Base-by-base conservation (phyloP, 2,329 filamentous ascomycete species). In the Gnomoniopsis sp. region DNA sequence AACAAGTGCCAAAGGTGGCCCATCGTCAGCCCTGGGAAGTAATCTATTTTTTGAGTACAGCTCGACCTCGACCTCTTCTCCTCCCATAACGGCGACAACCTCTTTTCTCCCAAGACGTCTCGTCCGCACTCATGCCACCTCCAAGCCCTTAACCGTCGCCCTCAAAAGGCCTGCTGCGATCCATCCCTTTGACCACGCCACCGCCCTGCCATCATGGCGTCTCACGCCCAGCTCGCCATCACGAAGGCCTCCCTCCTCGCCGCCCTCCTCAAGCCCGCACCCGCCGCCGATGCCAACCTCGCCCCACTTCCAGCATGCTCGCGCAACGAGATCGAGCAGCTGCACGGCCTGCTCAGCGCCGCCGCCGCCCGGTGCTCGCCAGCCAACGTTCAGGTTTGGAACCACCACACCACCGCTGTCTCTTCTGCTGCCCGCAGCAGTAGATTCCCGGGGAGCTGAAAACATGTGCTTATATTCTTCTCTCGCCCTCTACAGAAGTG, bases 341-440 rank as follows among this genome's bases (percentile, higher is more conserved):
- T 93, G 72, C 84, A 91, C 72, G 71, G 76, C 63, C 78, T 86
- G 60, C 79, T 95, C 68, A 82, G 87, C 72, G 76, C 80, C 70
- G 82, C 83, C 67, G 76, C 90, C 70, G 75, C 81, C 75, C 83
- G 86, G 77, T 93, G 90, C 83, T 90, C 89, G 69, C 82, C 86
- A 70, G 76, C 80, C 79, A 92, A 93, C 79, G 88, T 95, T 81
- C 90, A 95, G 90, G 90, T 95, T 90, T 91, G 88, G 80, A 71
- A 73, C 73, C 74, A 59, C 57, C 55, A 56, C 58, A 60, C 61
- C 58, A 60, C 61, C 59, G 50, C 64, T 64, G 59, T 61, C 63
- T 65, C 56, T 54, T 63, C 47, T 67, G 65, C 65, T 56, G 64
- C 63, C 55, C 58, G 43, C 46, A 57, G 58, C 48, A 57, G 44